These are phyloP conservation scores for thale cress (Arabidopsis thaliana) DNA, from an alignment of 345 rosid genomes.

Conservation along the genomic window TAIR10.1 NC_003070.9:1736501-1737000, in stretches of 20 bases:
- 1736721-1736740: conserved; percentile 39
- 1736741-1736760: conserved; percentile 7
- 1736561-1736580: conserved; percentile 89
- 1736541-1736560: conserved; percentile 85
- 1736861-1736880: conserved; percentile 40
- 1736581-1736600: conserved; percentile 86
- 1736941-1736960: conserved; percentile 50
- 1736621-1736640: conserved; percentile 65
- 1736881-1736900: conserved; percentile 38
- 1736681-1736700: conserved; percentile 40
- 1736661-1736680: conserved; percentile 60
- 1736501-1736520: conserved; percentile 40
- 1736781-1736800: conserved; percentile 2
- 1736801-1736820: conserved; percentile 16
- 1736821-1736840: conserved; percentile 18
- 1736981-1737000: conserved; percentile 51
- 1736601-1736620: conserved; percentile 72
- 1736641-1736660: conserved; percentile 72
- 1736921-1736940: conserved; percentile 47
- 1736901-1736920: conserved; percentile 32
- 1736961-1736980: conserved; percentile 67
- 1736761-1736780: background rate
- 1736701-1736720: conserved; percentile 16
- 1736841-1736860: conserved; percentile 16
- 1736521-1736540: conserved; percentile 75